Base-by-base conservation (phyloP, 2,329 filamentous ascomycete genomes). In the Waltergamsia citrina region DNA sequence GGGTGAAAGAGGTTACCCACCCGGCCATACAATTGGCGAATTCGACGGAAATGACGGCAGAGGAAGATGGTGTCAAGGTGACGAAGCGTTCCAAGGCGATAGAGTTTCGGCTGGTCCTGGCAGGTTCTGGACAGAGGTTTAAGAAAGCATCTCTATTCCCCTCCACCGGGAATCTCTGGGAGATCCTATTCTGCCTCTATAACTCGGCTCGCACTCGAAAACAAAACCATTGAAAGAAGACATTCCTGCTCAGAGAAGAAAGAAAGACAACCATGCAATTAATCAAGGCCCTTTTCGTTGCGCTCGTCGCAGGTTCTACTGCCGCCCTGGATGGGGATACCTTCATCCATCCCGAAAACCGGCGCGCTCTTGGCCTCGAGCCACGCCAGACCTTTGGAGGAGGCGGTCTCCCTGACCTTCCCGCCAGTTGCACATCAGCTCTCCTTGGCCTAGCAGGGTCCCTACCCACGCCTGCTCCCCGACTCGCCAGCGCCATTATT, bases 381-480 rank as follows among this genome's bases (percentile, higher is more conserved):
- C 15, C 35, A 9, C 38, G 38, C 24, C 31, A 37, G 34, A 34
- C 36, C 28, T 24, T 21, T 29, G 19, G 16, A 6, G 7, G 20
- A 3, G 29, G 18, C 17, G 12, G 5, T 5, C 18, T 70, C 14
- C 66, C 65, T 2, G 28, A 25, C 21, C 33, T 34, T 28, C 32
- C 42, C 32, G 36, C 38, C 34, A 28, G 35, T 30, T 57, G 54
- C 40, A 40, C 43, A 32, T 29, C 36, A 12, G 47, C 44, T 30
- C 42, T 47, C 35, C 26, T 46, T 20, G 40, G 39, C 33, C 29
- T 52, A 41, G 41, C 47, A 42, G 27, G 35, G 27, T 36, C 41
- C 7, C 22, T 56, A 11, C 56, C 56, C 10, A 54, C 53, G 4
- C 53, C 55, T 14, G 43, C 51, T 5, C 41, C 54, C 3, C 39